phyloP scores from a whole-genome alignment of 2,329 filamentous ascomycete species.

The Verticillium zaregamsianum region DNA sequence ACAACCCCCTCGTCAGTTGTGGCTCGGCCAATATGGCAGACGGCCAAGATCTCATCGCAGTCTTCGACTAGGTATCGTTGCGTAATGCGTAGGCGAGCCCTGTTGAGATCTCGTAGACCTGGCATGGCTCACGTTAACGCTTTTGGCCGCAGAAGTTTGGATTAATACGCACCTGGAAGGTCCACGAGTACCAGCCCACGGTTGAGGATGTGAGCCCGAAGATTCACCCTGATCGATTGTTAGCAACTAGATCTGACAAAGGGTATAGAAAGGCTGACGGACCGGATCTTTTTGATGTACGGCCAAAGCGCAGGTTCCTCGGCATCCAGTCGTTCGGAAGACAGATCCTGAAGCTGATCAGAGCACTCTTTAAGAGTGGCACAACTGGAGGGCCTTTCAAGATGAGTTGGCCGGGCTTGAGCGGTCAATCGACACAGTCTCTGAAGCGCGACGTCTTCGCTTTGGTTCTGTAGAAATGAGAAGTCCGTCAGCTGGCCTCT shows the following conservation, averaged over 20 bases:
- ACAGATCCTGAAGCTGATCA: slow-evolving; percentile 25
- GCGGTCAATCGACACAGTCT: slow-evolving; percentile 19
- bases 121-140: background rate
- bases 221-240: slow-evolving; percentile 28
- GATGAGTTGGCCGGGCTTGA: slow-evolving; percentile 6
- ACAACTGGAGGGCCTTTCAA: background rate
- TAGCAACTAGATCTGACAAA: background rate
- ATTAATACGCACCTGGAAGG: slow-evolving; percentile 33
- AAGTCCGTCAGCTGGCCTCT: slow-evolving; percentile 12
- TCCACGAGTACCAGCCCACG: slow-evolving; percentile 44
- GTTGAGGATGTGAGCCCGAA: slow-evolving; percentile 40
- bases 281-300: slow-evolving; percentile 39
- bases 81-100: slow-evolving; percentile 36
- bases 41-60: slow-evolving; percentile 43
- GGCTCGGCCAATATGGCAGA: slow-evolving; percentile 36
- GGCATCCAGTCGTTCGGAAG: slow-evolving; percentile 24
- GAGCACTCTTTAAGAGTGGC: slow-evolving; percentile 26
- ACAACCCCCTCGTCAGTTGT: slow-evolving; percentile 34
- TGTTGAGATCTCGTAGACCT: slow-evolving; percentile 44
- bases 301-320: slow-evolving; percentile 32
- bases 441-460: slow-evolving; percentile 12
- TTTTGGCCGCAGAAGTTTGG: background rate
- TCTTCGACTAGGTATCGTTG: slow-evolving; percentile 35
- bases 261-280: background rate
- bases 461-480: slow-evolving; percentile 8